Percentiles rank a stretch among this genome's conserved stretches.
These are phyloP conservation scores for Nicotiana attenuata DNA, from an alignment of 257 asterid genomes.

Conservation along the genomic window DNA sequence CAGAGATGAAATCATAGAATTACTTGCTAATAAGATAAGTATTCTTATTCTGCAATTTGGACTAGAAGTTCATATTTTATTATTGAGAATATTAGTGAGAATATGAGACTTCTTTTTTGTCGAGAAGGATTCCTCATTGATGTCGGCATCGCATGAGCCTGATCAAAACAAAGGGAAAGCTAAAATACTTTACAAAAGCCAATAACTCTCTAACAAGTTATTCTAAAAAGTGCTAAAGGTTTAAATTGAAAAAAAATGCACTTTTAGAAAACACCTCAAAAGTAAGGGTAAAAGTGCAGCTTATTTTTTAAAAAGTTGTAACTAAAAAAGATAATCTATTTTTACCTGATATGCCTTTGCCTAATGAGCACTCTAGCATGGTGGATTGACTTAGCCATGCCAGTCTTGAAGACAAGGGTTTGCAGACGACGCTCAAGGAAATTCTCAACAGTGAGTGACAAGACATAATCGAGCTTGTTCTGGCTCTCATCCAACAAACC, in stretches of 20 bases:
- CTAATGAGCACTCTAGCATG: slow-evolving; percentile 85
- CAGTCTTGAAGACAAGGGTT: slow-evolving; percentile 82
- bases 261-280: neutral
- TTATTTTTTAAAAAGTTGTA: neutral
- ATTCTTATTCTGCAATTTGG: neutral
- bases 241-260: too few species aligned
- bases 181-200: neutral
- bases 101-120: too few species aligned
- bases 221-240: too few species aligned
- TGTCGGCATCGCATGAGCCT: too few species aligned
- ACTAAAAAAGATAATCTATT: neutral
- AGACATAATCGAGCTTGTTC: slow-evolving; percentile 85
- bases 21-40: neutral
- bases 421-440: slow-evolving; percentile 89
- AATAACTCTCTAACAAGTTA: too few species aligned
- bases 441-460: slow-evolving; percentile 81
- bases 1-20: neutral
- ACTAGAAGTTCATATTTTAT: too few species aligned
- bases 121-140: too few species aligned
- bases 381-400: slow-evolving; percentile 88
- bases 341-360: slow-evolving; percentile 84
- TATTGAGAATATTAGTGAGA: neutral
- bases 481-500: slow-evolving; percentile 77
- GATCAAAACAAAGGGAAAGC: too few species aligned
- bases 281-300: neutral